Conservation (phyloP, 108 stramenopile genomes). For the Craspedostauros australis region DNA sequence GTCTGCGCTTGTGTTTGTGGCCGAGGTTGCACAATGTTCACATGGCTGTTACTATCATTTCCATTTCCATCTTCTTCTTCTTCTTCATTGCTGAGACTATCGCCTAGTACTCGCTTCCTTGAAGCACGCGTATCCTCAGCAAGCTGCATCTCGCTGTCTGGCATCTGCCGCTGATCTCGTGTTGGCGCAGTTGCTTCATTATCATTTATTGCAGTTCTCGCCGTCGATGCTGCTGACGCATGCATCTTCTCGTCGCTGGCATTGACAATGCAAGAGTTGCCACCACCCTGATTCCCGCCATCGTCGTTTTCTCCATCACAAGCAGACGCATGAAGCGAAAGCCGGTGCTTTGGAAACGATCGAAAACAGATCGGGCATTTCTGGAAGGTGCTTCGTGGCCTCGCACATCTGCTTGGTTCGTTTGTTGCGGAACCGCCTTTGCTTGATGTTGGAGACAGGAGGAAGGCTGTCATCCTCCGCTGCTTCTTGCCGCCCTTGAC, state of each 20-base stretch:
- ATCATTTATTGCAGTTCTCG: neutral
- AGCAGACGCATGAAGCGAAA: slow-evolving; percentile 36
- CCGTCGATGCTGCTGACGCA: neutral
- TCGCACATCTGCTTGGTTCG: too few species aligned
- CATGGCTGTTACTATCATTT: neutral
- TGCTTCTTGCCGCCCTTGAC: neutral
- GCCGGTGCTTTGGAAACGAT: slow-evolving; percentile 26
- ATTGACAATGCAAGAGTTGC: neutral
- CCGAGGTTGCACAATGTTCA: too few species aligned
- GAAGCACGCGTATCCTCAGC: too few species aligned
- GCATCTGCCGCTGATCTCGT: too few species aligned
- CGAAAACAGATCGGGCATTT: slow-evolving; percentile 38
- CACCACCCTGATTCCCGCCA: neutral
- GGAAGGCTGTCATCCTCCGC: neutral
- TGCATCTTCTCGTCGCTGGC: neutral
- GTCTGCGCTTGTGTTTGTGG: too few species aligned
- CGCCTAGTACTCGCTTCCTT: too few species aligned
- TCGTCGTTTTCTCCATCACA: slow-evolving; percentile 24
- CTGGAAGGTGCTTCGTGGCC: slow-evolving; percentile 41
- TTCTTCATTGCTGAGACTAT: too few species aligned
- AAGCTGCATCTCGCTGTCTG: too few species aligned
- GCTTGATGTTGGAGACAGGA: neutral
- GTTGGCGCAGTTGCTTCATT: too few species aligned
- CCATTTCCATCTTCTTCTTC: neutral
- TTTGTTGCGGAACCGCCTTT: too few species aligned